Evolutionary conservation across 2,329 filamentous ascomycete genomes (phyloP), one percentile per base, ranked within the genome.

Genomic region (Colletotrichum agaves): DNA sequence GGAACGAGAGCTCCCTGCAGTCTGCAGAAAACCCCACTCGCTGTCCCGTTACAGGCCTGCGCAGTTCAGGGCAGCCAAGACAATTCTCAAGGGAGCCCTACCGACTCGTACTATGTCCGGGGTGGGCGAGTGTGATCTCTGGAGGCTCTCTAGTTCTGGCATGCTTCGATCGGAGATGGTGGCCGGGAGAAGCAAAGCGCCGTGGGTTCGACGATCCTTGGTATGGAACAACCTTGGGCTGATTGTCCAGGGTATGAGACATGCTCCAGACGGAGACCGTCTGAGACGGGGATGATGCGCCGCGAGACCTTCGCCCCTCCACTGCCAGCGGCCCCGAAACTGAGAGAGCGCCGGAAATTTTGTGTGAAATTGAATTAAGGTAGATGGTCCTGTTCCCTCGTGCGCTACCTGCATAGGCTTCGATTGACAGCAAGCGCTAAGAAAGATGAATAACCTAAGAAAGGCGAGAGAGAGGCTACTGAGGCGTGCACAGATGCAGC

Each of bases 201-300:
- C 17, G 59, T 41, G 68, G 55, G 50, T 67, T 63, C 52, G 33
- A 58, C 15, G 47, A 44, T 52, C 23, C 5, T 41, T 35, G 37
- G 37, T 37, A 52, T 39, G 52, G 63, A 46, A 21, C 21, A 43
- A 43, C 60, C 55, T 33, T 58, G 64, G 31, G 60, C 63, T 65
- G 47, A 67, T 52, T 31, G 49, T 53, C 57, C 46, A 27, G 67
- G 63, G 62, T 69, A 23, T 76, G 75, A 77, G 74, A 77, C 75
- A 70, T 49, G 66, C 66, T 68, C 74, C 74, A 72, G 74, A 76
- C 75, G 68, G 63, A 63, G 69, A 58, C 69, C 72, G 75, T 77
- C 71, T 72, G 74, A 73, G 71, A 55, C 56, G 56, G 50, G 62
- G 58, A 57, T 43, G 44, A 39, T 53, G 50, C 50, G 50, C 50